Evolutionary conservation across 129 eudicot genomes (phyloP).

Genomic region (Chrysanthemum lavandulifolium): DNA sequence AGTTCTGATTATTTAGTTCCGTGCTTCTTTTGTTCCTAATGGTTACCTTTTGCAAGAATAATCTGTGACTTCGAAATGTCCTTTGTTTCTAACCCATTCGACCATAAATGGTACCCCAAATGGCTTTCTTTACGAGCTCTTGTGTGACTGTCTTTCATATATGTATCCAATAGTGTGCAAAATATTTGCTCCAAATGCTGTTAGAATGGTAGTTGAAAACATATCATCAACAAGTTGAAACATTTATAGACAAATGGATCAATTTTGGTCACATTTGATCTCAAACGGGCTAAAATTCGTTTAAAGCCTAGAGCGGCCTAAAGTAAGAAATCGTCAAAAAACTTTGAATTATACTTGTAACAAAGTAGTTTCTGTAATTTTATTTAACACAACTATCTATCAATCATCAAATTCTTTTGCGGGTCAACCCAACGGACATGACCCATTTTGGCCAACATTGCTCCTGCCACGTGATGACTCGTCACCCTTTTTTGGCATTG

Average conservation of each 20-base stretch:
- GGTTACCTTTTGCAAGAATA: slow-evolving; percentile 91
- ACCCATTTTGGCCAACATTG: background rate
- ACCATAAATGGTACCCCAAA: slow-evolving; percentile 96
- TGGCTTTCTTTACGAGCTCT: slow-evolving; percentile 94
- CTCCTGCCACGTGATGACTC: no score
- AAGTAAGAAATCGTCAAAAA: no score
- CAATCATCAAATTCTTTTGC: background rate
- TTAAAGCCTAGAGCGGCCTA: no score
- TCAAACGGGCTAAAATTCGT: no score
- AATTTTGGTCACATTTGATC: no score
- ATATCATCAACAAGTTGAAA: background rate
- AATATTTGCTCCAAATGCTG: slow-evolving; percentile 94
- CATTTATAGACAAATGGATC: no score
- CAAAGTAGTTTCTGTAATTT: no score
- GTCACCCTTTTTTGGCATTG: no score
- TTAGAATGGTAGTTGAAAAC: background rate
- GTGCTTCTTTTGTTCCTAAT: background rate
- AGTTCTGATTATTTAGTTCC: background rate
- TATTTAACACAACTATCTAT: no score
- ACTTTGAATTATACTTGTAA: no score
- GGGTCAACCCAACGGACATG: background rate
- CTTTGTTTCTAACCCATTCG: slow-evolving; percentile 96
- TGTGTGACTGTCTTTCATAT: slow-evolving; percentile 86
- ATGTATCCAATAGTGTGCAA: slow-evolving; percentile 90
- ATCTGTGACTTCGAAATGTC: slow-evolving; percentile 92